A percentile compares a stretch with the other conserved stretches of the same genome.
Evolutionary conservation across 1,284 basidiomycete genomes (phyloP).

Genomic region (Ceratobasidium sp.): DNA sequence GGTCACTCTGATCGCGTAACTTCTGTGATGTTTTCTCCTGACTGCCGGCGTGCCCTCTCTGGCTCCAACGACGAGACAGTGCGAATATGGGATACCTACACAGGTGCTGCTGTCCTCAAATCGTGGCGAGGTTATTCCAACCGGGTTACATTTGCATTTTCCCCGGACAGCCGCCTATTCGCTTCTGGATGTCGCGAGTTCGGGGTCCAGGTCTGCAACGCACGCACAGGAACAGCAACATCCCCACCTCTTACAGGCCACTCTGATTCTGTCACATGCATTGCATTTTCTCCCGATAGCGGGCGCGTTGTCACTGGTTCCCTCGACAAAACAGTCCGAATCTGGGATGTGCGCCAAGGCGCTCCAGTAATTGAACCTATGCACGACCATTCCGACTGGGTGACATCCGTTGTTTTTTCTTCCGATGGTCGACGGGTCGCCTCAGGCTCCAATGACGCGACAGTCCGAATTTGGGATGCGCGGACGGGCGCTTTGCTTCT

Average conservation of each 20-base stretch:
- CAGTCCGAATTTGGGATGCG: neutral
- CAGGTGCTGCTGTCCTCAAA: neutral
- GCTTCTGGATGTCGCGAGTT: too few species aligned
- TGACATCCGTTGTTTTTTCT: neutral
- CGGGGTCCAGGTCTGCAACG: too few species aligned
- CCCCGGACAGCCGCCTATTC: too few species aligned
- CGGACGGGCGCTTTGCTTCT: too few species aligned
- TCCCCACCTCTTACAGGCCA: neutral
- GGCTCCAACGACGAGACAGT: slow-evolving; percentile 18
- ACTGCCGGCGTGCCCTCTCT: slow-evolving; percentile 12
- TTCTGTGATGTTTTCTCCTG: slow-evolving; percentile 10
- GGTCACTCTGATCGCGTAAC: slow-evolving; percentile 11
- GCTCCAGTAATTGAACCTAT: neutral
- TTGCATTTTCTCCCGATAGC: neutral
- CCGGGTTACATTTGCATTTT: too few species aligned
- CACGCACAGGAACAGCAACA: too few species aligned
- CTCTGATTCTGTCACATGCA: neutral
- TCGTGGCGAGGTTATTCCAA: too few species aligned
- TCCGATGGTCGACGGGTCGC: neutral
- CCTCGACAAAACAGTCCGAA: neutral
- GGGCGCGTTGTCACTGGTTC: neutral
- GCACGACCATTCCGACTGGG: neutral
- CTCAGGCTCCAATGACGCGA: neutral
- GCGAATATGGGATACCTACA: slow-evolving; percentile 40
- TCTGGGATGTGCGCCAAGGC: neutral